These are phyloP conservation scores for Scleromitrula shiraiana DNA, from an alignment of 2,329 filamentous ascomycete species.

Conservation along the genomic window DNA sequence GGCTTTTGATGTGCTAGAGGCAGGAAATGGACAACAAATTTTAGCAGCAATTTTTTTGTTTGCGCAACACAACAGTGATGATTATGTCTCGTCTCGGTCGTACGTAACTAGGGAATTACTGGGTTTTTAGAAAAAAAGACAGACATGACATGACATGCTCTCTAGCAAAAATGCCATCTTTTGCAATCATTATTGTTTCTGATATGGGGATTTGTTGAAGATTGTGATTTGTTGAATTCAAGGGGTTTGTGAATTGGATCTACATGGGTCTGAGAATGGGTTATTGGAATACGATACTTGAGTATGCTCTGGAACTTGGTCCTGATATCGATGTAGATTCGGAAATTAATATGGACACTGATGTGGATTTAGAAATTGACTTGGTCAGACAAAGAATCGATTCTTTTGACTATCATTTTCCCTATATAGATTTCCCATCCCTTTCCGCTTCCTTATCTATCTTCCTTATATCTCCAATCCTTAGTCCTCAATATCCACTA, in stretches of 20 bases:
- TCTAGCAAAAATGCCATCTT: conserved; percentile 27
- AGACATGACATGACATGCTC: conserved; percentile 22
- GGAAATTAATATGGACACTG: no score
- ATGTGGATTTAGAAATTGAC: no score
- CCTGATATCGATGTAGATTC: no score
- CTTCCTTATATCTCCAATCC: no score
- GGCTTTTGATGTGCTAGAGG: conserved; percentile 8
- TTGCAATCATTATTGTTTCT: conserved; percentile 16
- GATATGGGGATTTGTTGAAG: neutral
- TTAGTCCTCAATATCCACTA: no score
- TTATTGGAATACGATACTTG: no score
- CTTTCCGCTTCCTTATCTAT: no score
- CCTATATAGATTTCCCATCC: no score
- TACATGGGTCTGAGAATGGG: no score
- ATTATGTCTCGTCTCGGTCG: neutral
- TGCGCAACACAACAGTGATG: neutral
- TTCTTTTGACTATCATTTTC: no score
- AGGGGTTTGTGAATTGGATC: neutral
- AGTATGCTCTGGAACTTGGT: no score
- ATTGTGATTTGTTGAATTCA: neutral
- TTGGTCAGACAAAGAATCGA: no score
- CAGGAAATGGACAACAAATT: conserved; percentile 4
- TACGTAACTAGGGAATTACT: conserved; percentile 1
- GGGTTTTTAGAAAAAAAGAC: neutral
- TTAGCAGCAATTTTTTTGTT: conserved; percentile 9